Base-by-base conservation (phyloP, 352 stramenopile genomes). In the Phytophthora uliginosa region DNA sequence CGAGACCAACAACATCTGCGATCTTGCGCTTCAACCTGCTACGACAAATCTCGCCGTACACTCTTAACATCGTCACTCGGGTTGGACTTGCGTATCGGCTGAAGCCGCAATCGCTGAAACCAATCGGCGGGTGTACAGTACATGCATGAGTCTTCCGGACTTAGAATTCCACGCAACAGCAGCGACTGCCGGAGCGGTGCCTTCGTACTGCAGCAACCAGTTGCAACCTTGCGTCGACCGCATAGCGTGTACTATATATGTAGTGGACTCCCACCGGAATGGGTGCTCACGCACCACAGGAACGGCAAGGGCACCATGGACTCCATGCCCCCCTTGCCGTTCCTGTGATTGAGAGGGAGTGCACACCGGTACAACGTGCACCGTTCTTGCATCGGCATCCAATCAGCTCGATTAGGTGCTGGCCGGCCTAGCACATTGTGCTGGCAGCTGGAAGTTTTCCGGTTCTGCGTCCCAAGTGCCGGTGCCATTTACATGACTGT, bases 11-110 rank as follows among this genome's bases (percentile, higher is more conserved):
- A 13, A 50, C 40, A 50, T 50, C 36, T 50, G 13, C 20, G 47
- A 75, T 71, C 60, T 78, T 78, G 71, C 71, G 66, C 60, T 78
- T 78, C 71, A 75, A 71, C 50, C 47, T 75, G 66, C 50, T 62
- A 75, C 71, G 33, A 42, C 71, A 78, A 71, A 74, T 74, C 71
- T 52, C 40, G 33, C 24, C 22, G 51, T 48, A 40, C 38, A n/a
- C 34, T 63, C 52, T n/a, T 31, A 52, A 45, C 52, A 74, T 70
- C 71, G 48, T 38, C 56, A 58, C 18, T 55, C 53, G 24, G 57
- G 15, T 42, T 24, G 28, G 28, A 17, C 69, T 77, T 77, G 70
- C 70, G 70, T 77, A 63, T 77, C 63, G 59, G 3, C 34, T 68
- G 61, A 71, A 68, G 38, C 40, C 8, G 33, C 3, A 33, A 28